Conservation (phyloP, 108 stramenopile genomes). For the Skeletonema marinoi region DNA sequence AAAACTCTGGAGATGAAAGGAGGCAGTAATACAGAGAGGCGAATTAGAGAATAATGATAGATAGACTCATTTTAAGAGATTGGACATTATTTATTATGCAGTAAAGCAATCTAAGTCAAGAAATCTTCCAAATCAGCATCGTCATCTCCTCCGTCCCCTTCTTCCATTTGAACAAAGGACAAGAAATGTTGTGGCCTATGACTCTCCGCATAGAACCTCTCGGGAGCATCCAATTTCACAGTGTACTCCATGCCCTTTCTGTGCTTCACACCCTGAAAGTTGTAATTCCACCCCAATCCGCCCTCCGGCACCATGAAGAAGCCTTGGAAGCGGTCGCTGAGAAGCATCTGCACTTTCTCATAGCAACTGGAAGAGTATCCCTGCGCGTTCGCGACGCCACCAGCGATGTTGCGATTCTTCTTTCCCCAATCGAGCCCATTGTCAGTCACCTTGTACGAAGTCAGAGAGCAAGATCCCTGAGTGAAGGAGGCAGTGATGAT, state of each 20-base stretch:
- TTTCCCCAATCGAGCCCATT: constrained; percentile 95
- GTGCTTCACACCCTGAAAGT: constrained; percentile 99
- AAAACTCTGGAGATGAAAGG: constrained; percentile 14
- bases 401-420: constrained; percentile 88
- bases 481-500: constrained; percentile 97
- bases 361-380: constrained; percentile 94
- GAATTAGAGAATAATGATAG: neutral
- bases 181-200: constrained; percentile 99
- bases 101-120: constrained; percentile 24
- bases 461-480: constrained; percentile 97
- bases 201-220: constrained; percentile 94
- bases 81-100: neutral
- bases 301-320: constrained; percentile 97
- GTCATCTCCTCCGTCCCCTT: constrained; percentile 74
- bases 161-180: constrained; percentile 96
- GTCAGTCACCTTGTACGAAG: constrained; percentile 95
- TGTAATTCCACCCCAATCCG: constrained; percentile 97
- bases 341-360: constrained; percentile 98
- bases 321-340: constrained; percentile 97
- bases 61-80: neutral
- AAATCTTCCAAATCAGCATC: constrained; percentile 94
- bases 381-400: constrained; percentile 88
- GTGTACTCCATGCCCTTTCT: constrained; percentile 89
- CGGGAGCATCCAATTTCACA: constrained; percentile 89
- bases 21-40: neutral